Conservation (phyloP, 441 rosid genomes). For the Pelargonium cotyledonis region DNA sequence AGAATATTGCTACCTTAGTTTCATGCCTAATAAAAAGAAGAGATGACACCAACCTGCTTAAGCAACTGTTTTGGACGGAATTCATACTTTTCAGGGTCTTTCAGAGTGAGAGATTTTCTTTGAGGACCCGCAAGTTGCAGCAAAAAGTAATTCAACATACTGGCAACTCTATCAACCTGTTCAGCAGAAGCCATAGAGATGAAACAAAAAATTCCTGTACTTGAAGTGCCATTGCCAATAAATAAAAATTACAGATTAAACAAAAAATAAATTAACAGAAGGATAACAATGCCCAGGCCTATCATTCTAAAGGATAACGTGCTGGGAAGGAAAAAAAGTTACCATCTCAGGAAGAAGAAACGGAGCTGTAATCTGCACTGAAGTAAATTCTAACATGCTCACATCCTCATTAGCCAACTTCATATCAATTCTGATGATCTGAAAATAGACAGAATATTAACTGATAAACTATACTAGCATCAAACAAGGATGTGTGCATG, state of each 20-base stretch:
- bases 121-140: slow-evolving; percentile 98
- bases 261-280: neutral
- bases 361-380: slow-evolving; percentile 92
- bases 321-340: slow-evolving; percentile 12
- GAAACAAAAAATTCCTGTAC: neutral
- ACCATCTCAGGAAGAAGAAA: slow-evolving; percentile 99
- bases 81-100: slow-evolving; percentile 95
- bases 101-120: slow-evolving; percentile 79
- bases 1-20: no score
- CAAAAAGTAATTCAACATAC: slow-evolving; percentile 94
- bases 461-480: slow-evolving; percentile 1
- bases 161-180: slow-evolving; percentile 96
- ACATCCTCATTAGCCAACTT: slow-evolving; percentile 98
- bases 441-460: slow-evolving; percentile 21
- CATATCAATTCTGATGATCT: slow-evolving; percentile 94
- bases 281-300: neutral
- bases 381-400: slow-evolving; percentile 84
- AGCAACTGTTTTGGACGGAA: slow-evolving; percentile 93
- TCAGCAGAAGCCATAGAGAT: neutral
- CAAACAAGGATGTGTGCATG: neutral
- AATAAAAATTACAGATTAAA: neutral
- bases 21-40: neutral
- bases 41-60: slow-evolving; percentile 57
- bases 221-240: no score
- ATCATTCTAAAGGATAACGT: neutral